A percentile compares a stretch with the other conserved stretches of the same genome.
Conservation (phyloP, 2,329 filamentous ascomycete species). For the Claviceps sp. region DNA sequence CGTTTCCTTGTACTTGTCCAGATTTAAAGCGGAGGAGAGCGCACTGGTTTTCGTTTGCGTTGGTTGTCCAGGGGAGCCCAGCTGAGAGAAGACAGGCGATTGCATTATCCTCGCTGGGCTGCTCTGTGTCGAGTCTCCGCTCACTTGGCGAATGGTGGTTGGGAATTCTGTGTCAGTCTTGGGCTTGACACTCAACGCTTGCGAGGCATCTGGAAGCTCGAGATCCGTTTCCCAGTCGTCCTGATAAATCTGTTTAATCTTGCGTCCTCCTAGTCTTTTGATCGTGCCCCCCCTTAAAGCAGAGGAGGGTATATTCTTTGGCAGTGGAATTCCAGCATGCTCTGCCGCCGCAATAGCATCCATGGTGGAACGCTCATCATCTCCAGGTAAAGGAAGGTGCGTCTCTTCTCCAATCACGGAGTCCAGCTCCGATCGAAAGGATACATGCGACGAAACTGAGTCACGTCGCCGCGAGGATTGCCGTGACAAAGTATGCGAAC, state of each 20-base stretch:
- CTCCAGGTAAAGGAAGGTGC: conserved; percentile 71
- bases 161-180: conserved; percentile 49
- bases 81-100: conserved; percentile 11
- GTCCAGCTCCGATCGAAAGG: conserved; percentile 70
- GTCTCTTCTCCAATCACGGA: conserved; percentile 68
- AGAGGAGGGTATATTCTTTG: conserved; percentile 72
- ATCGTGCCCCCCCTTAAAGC: conserved; percentile 88
- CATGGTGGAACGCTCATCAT: conserved; percentile 70
- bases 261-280: conserved; percentile 69
- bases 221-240: conserved; percentile 76
- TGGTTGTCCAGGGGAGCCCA: conserved; percentile 19
- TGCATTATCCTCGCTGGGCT: conserved; percentile 36
- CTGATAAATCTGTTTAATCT: conserved; percentile 57
- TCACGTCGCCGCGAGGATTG: conserved; percentile 44
- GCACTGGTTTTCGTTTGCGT: conserved; percentile 20
- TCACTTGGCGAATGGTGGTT: conserved; percentile 54
- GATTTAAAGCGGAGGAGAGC: conserved; percentile 35
- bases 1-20: conserved; percentile 52
- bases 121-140: conserved; percentile 35
- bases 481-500: conserved; percentile 4
- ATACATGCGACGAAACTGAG: conserved; percentile 69
- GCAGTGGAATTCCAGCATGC: conserved; percentile 82
- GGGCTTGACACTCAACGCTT: conserved; percentile 51
- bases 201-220: conserved; percentile 47
- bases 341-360: conserved; percentile 82